Evolutionary conservation across 371 early-diverging fungal genomes (phyloP), one percentile per base, ranked within the genome.

Genomic region (Apophysomyces ossiformis): DNA sequence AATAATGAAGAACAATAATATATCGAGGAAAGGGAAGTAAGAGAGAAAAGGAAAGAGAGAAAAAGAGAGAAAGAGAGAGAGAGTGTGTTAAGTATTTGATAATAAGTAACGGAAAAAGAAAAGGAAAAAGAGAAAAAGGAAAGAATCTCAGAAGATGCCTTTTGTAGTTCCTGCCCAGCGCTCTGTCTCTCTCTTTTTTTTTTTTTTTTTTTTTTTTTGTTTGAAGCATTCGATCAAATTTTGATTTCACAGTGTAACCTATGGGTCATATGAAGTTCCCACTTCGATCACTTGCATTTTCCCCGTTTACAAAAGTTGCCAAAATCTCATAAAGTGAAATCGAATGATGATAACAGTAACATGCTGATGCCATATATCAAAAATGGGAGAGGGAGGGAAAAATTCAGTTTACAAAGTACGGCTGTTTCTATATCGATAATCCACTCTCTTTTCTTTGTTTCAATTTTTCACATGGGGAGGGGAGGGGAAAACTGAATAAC

Each of bases 221-320:
- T 26, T 45, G 46, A 12, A 45, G 46, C 46, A 45, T 45, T 45
- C 46, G 46, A 45, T 45, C 46, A 45, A 45, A 45, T 45, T 45
- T 45, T 13, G n/a, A 13, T 45, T 45, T 6, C 16, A 45, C 5
- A 12, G 46, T 45, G 46, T 45, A 45, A 45, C 46, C 46, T 45
- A n/a, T 45, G 8, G 46, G 46, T 45, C 46, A 45, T 45, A 45
- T 45, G 46, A 45, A 45, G 46, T 45, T 45, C 46, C 46, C 46
- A 45, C 46, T 45, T 45, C 46, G 46, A 45, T 45, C 46, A 45
- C 12, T 45, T 45, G 46, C 46, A 45, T 45, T 45, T 45, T 13
- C 46, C 12, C 6, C 16, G 8, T 12, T 7, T 6, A 45, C 16
- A 18, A 45, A n/a, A 45, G 6, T 6, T 45, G 13, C 46, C 12